These are phyloP conservation scores for Colletotrichum filicis DNA, from an alignment of 2,329 filamentous ascomycete species.

Conservation along the genomic window DNA sequence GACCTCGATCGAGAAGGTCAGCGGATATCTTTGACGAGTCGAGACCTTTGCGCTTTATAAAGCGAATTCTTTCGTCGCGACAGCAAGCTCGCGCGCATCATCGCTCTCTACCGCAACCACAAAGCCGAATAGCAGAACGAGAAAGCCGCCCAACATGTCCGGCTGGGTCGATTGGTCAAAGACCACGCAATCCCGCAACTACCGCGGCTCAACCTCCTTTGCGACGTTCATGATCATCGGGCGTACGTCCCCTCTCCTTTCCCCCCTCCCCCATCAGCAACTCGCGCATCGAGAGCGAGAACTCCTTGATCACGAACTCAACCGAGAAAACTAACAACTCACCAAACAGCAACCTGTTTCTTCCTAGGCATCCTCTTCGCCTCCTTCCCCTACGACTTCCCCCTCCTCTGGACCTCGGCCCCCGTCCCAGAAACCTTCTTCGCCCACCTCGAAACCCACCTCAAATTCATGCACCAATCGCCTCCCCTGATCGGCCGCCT, in stretches of 20 bases:
- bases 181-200: conserved; percentile 66
- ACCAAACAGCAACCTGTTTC: conserved; percentile 81
- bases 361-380: conserved; percentile 99
- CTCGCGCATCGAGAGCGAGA: too few relatives aligned
- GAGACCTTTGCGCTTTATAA: neutral
- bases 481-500: conserved; percentile 93
- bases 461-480: conserved; percentile 89
- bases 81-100: neutral
- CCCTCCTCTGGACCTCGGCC: conserved; percentile 82
- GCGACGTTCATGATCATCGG: conserved; percentile 97
- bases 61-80: neutral
- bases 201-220: conserved; percentile 77
- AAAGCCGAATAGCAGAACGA: neutral
- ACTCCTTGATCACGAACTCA: too few relatives aligned
- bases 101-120: neutral
- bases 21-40: neutral
- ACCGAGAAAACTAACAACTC: too few relatives aligned
- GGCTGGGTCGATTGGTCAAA: conserved; percentile 62
- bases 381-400: conserved; percentile 94
- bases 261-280: conserved; percentile 16
- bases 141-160: conserved; percentile 19
- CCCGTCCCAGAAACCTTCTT: conserved; percentile 76
- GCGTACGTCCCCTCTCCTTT: conserved; percentile 68
- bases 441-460: conserved; percentile 87
- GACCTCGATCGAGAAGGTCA: neutral